A percentile compares a stretch with the other conserved stretches of the same genome.
Evolutionary conservation across 257 asterid genomes (phyloP).

Genomic region (Nicotiana knightiana): DNA sequence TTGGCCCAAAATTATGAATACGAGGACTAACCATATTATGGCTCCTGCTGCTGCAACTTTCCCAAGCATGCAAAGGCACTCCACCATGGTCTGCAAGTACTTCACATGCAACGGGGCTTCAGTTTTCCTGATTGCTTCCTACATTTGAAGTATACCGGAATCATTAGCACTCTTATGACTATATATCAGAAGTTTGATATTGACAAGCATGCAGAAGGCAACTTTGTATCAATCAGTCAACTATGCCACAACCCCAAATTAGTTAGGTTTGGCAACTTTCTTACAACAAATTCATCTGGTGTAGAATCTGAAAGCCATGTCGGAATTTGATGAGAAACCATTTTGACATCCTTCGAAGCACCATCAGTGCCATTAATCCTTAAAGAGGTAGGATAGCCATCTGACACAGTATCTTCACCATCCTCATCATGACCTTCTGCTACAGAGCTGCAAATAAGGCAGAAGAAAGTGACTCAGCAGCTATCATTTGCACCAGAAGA

Average conservation of each 20-base stretch:
- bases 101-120: slow-evolving; percentile 81
- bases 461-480: slow-evolving; percentile 5
- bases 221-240: slow-evolving; percentile 1
- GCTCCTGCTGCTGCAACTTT: slow-evolving; percentile 99
- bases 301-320: slow-evolving; percentile 87
- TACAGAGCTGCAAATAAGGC: slow-evolving; percentile 53
- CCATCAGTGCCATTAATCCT: slow-evolving; percentile 57
- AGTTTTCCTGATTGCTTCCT: slow-evolving; percentile 93
- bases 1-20: slow-evolving; percentile 12
- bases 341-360: slow-evolving; percentile 44
- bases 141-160: slow-evolving; percentile 24
- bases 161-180: background rate
- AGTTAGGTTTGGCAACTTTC: slow-evolving; percentile 34
- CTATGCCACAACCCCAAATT: slow-evolving; percentile 5
- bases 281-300: slow-evolving; percentile 97
- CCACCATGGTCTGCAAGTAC: slow-evolving; percentile 94
- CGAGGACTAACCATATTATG: slow-evolving; percentile 74
- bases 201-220: slow-evolving; percentile 13
- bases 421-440: slow-evolving; percentile 75
- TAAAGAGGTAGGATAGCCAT: slow-evolving; percentile 49
- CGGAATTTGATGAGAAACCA: slow-evolving; percentile 60
- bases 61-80: slow-evolving; percentile 95
- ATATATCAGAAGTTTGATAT: background rate
- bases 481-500: background rate
- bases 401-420: slow-evolving; percentile 34